Percentiles rank a stretch among this genome's conserved stretches.
These are phyloP conservation scores for Saccharomyces hybrid DNA, from an alignment of 1,139 yeast species.

Conservation along the genomic window DNA sequence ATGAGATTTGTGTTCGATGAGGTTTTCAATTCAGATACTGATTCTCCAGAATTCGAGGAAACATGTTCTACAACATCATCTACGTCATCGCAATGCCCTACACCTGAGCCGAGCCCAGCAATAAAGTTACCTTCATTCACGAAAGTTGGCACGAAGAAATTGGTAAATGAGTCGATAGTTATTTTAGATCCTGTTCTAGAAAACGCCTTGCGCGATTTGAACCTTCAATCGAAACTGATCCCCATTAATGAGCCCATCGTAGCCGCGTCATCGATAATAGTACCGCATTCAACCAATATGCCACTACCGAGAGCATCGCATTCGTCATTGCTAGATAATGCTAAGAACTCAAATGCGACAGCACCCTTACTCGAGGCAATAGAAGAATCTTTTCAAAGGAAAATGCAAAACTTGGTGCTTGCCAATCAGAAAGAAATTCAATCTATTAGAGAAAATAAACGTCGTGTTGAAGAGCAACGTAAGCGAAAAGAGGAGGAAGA, in stretches of 20 bases:
- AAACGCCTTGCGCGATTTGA: not conserved
- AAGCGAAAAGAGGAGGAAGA: constrained; percentile 13
- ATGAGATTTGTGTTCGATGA: constrained; percentile 20
- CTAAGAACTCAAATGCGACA: not conserved
- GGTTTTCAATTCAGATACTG: constrained; percentile 8
- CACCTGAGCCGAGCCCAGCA: constrained; percentile 7
- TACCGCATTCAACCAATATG: not conserved
- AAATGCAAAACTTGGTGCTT: not conserved
- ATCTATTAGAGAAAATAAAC: not conserved
- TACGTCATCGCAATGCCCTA: constrained; percentile 4
- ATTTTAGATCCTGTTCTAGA: not conserved
- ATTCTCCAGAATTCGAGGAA: constrained; percentile 6
- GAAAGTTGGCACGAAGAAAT: not conserved
- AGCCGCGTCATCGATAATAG: not conserved
- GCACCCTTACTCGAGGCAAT: not conserved
- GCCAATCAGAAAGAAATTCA: not conserved
- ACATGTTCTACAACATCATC: constrained; percentile 5
- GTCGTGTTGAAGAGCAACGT: constrained; percentile 12
- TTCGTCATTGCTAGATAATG: not conserved
- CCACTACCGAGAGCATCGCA: not conserved
- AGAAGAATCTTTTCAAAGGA: not conserved
- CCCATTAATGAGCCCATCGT: not conserved
- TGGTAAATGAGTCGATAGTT: not conserved
- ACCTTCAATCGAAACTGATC: not conserved
- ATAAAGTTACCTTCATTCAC: not conserved